Conservation (phyloP, 495 filamentous ascomycete genomes). For the Hypoxylon subgilvum region DNA sequence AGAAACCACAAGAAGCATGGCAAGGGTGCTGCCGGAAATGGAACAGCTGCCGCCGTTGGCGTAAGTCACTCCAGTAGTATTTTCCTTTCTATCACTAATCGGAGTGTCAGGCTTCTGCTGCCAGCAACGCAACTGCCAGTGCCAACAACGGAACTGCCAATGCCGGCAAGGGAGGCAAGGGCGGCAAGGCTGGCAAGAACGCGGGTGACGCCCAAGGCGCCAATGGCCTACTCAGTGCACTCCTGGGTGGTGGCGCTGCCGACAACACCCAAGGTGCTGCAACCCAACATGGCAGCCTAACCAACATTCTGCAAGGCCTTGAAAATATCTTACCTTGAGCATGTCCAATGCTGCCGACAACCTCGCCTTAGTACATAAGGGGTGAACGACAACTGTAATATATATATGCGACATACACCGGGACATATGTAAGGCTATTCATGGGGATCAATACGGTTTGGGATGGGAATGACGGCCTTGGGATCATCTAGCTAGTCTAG, state of each 20-base stretch:
- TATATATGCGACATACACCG: constrained; percentile 22
- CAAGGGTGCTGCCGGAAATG: constrained; percentile 24
- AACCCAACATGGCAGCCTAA: constrained; percentile 9
- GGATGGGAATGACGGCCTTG: constrained; percentile 3
- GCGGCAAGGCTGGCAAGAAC: neutral
- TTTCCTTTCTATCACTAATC: constrained; percentile 5
- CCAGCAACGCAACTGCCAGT: constrained; percentile 20
- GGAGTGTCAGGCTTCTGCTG: constrained; percentile 15
- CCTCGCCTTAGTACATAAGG: too few relatives aligned
- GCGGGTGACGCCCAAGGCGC: neutral
- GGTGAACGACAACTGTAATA: constrained; percentile 24
- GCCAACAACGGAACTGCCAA: constrained; percentile 26
- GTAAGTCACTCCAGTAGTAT: neutral
- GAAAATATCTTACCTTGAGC: too few relatives aligned
- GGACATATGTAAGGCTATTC: constrained; percentile 4
- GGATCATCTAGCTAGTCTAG: constrained; percentile 40
- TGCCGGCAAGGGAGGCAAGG: neutral
- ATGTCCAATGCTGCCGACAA: too few relatives aligned
- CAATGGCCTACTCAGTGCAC: constrained; percentile 7
- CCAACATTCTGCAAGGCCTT: constrained; percentile 15
- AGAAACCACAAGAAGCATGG: constrained; percentile 26
- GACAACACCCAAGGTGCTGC: neutral
- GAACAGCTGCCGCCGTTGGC: constrained; percentile 21
- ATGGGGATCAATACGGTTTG: constrained; percentile 7
- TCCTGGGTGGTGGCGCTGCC: constrained; percentile 22